Percentiles rank a stretch among this genome's conserved stretches.
Conservation (phyloP, 352 stramenopile genomes). For the Phytophthora macrochlamydospora region DNA sequence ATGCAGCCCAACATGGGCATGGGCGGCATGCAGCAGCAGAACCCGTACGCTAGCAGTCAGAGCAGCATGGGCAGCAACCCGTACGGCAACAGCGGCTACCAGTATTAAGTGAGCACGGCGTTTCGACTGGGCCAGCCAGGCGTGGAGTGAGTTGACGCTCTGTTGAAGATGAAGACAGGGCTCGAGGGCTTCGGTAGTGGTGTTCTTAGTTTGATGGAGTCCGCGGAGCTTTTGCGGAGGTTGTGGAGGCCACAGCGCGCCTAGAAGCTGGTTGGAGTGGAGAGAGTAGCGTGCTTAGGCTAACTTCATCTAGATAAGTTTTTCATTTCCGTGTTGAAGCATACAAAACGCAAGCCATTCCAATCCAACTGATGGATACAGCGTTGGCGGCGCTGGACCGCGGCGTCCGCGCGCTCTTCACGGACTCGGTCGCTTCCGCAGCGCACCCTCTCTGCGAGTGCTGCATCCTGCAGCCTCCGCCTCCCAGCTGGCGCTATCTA, state of each 20-base stretch:
- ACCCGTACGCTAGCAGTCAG: constrained; percentile 61
- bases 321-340: constrained; percentile 40
- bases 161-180: constrained; percentile 35
- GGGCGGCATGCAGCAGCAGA: constrained; percentile 50
- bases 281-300: constrained; percentile 31
- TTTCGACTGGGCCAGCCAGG: constrained; percentile 10
- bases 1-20: constrained; percentile 61
- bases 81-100: constrained; percentile 58
- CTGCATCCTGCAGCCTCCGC: constrained; percentile 12
- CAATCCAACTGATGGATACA: constrained; percentile 29
- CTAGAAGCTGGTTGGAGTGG: constrained; percentile 31
- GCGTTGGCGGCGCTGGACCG: constrained; percentile 39
- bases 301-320: constrained; percentile 42
- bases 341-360: constrained; percentile 9
- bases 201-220: constrained; percentile 27
- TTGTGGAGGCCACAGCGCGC: constrained; percentile 18
- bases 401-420: constrained; percentile 54
- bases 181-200: constrained; percentile 14
- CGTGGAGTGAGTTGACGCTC: constrained; percentile 13
- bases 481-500: constrained; percentile 37
- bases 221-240: constrained; percentile 15
- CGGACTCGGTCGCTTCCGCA: not conserved
- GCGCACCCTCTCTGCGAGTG: constrained; percentile 53
- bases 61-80: constrained; percentile 54
- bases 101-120: constrained; percentile 43